Base-by-base conservation (phyloP, 2,329 filamentous ascomycete species). In the Hypoxylon sp. region DNA sequence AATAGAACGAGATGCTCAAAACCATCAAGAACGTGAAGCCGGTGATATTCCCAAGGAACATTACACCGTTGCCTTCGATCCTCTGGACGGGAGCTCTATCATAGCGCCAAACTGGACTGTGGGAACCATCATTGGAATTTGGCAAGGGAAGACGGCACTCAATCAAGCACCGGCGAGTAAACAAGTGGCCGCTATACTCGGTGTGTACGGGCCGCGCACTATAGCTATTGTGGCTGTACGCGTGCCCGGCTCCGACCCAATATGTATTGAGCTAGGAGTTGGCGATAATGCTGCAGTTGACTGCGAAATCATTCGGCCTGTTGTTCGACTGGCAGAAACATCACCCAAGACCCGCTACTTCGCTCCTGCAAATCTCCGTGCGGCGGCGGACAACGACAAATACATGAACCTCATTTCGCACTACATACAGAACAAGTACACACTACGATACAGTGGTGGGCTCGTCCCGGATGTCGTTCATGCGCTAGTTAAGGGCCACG, bases 61-160 rank as follows among this genome's bases (percentile, higher is more conserved):
- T 28, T 90, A 90, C 76, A 85, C 87, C 0, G 77, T 89, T 7
- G 87, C 87, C 0, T 90, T 90, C 70, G 88, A 90, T 70, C 88
- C 88, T 0, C 82, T 90, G 0, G 88, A 90, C 70, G 88, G 88
- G 10, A 88, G 85, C 75, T 89, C 86, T 67, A 88, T 88, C 72
- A 87, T 88, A 46, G 84, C 80, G 0, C 81, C 86, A 1, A 88
- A 88, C 73, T 88, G 86, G 86, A 81, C 84, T 0, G 86, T 88
- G 7, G 86, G 86, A 21, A 84, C 87, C 50, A 90, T 90, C 65
- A 77, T 89, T 14, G 87, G 88, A 6, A 77, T 90, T 41, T 90
- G 88, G 86, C 81, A 84, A 30, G 85, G 85, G 2, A 38, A 70
- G 0, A 81, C 83, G 0, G 83, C 85, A 0, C 78, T 88, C 1